phyloP scores from a whole-genome alignment of 148 eudicot species.

The Linanthus parryae region DNA sequence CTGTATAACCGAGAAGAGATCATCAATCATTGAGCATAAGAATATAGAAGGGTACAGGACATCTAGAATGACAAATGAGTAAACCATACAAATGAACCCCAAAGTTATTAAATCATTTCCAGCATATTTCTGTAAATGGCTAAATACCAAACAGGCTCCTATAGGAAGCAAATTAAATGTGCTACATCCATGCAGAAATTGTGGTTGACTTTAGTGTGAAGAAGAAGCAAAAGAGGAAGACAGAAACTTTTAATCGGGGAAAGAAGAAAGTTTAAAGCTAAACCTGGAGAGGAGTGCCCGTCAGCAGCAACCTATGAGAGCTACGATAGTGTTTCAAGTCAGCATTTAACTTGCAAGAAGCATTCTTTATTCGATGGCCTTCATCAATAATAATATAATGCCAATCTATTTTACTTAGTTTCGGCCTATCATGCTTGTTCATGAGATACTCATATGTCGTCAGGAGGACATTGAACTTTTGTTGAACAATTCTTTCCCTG shows the following conservation, averaged over 20 bases:
- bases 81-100: no score
- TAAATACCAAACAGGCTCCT: no score
- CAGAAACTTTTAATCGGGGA: no score
- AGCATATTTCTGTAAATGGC: no score
- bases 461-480: slow-evolving; percentile 89
- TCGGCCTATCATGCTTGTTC: slow-evolving; percentile 99
- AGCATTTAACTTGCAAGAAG: slow-evolving; percentile 98
- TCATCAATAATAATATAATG: slow-evolving; percentile 95
- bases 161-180: no score
- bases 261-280: not conserved
- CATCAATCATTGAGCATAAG: not conserved
- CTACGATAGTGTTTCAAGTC: slow-evolving; percentile 90
- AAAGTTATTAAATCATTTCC: no score
- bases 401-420: slow-evolving; percentile 88
- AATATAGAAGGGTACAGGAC: no score
- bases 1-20: slow-evolving; percentile 31
- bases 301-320: slow-evolving; percentile 87
- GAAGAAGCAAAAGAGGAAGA: no score
- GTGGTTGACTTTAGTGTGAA: no score
- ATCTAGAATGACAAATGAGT: no score
- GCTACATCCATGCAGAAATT: no score
- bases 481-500: slow-evolving; percentile 86
- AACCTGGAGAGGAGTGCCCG: slow-evolving; percentile 98
- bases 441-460: slow-evolving; percentile 96
- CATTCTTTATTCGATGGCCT: slow-evolving; percentile 98